phyloP scores from a whole-genome alignment of 495 filamentous ascomycete genomes.

The Aspergillus coremiiformis region DNA sequence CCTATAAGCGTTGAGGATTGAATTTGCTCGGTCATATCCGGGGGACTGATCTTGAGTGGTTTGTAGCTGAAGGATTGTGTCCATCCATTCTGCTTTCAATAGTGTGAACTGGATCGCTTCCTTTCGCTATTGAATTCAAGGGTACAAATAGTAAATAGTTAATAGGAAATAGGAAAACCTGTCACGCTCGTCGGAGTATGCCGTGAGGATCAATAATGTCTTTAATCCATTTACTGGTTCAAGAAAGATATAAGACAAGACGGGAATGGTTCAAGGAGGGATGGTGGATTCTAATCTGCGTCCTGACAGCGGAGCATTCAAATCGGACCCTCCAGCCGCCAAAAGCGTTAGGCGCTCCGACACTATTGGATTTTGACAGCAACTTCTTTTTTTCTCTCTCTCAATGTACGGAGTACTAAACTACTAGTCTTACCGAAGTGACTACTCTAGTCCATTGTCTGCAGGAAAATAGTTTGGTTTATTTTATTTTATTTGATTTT shows the following conservation, averaged over 20 bases:
- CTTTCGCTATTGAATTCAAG: too few species aligned
- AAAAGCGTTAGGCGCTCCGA: slow-evolving; percentile 16
- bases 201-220: neutral
- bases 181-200: too few species aligned
- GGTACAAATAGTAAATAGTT: too few species aligned
- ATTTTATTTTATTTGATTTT: neutral
- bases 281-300: neutral
- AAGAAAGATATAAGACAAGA: neutral
- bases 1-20: neutral
- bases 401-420: neutral
- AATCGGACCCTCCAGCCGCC: slow-evolving; percentile 4
- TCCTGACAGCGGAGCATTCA: slow-evolving; percentile 11
- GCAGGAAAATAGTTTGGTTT: neutral
- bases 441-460: neutral
- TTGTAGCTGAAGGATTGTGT: neutral
- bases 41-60: neutral
- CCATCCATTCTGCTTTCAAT: neutral
- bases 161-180: too few species aligned
- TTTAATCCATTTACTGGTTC: neutral
- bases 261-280: neutral
- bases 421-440: too few species aligned
- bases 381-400: slow-evolving; percentile 3
- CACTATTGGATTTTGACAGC: slow-evolving; percentile 23
- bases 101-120: too few species aligned
- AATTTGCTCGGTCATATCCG: neutral